These are phyloP conservation scores for Nicotiana obtusifolia DNA, from an alignment of 257 asterid genomes.

Conservation along the genomic window DNA sequence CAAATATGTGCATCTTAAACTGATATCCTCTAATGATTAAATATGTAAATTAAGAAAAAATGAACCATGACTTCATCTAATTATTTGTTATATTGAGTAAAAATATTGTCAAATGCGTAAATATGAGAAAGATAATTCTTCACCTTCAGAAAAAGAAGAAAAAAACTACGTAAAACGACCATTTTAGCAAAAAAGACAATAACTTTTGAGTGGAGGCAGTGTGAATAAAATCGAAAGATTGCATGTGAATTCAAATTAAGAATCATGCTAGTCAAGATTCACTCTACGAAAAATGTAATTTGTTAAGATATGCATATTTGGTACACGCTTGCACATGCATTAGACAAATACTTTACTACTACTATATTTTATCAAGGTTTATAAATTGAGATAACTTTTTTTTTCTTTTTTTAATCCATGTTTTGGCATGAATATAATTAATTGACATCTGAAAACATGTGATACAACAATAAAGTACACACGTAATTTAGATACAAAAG, in stretches of 20 bases:
- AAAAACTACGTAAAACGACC: background rate
- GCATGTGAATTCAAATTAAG: background rate
- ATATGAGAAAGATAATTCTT: background rate
- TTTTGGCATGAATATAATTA: background rate
- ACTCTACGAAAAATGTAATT: background rate
- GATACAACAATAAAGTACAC: background rate
- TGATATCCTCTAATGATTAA: no score
- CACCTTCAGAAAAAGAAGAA: background rate
- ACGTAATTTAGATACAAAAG: background rate
- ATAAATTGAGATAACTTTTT: background rate
- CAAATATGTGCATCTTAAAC: background rate
- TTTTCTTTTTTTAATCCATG: background rate
- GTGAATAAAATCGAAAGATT: background rate
- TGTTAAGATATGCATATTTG: background rate
- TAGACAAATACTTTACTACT: background rate
- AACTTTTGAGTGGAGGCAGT: background rate
- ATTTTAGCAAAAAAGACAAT: background rate
- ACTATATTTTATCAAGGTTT: background rate
- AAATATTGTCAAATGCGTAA: background rate
- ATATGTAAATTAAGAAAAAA: no score
- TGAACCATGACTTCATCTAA: background rate
- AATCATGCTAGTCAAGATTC: background rate
- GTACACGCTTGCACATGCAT: background rate
- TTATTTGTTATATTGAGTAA: background rate
- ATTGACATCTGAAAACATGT: background rate